These are phyloP conservation scores for Arthrobotrys pseudoclavata DNA, from an alignment of 2,329 filamentous ascomycete genomes.

Conservation along the genomic window DNA sequence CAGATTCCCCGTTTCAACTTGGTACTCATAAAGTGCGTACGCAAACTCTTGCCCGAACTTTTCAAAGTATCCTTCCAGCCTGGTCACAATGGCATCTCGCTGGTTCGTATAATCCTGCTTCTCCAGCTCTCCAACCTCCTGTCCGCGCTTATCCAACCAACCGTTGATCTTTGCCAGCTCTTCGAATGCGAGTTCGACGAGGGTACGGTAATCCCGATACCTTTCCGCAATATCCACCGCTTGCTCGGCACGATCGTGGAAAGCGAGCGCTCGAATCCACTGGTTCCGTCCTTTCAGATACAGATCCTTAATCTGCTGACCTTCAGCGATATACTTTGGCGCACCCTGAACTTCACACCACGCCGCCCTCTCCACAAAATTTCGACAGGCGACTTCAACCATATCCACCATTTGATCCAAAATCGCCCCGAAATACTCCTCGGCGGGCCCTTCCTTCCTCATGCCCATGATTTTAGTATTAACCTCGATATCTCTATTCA, in stretches of 20 bases:
- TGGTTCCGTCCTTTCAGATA: conserved; percentile 68
- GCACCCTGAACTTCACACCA: conserved; percentile 72
- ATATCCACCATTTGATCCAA: conserved; percentile 71
- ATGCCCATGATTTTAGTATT: conserved; percentile 64
- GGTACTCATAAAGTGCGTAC: conserved; percentile 82
- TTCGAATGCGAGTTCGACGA: conserved; percentile 68
- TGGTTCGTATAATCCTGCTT: conserved; percentile 34
- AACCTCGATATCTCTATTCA: conserved; percentile 62
- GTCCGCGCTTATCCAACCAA: conserved; percentile 65
- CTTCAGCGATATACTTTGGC: conserved; percentile 66
- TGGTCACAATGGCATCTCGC: conserved; percentile 64
- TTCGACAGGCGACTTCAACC: conserved; percentile 72
- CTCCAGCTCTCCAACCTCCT: conserved; percentile 62
- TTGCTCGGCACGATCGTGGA: conserved; percentile 72
- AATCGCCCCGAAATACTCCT: conserved; percentile 67
- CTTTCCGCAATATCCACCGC: conserved; percentile 73
- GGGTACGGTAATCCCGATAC: conserved; percentile 71
- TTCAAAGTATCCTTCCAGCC: conserved; percentile 72
- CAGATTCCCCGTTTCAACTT: conserved; percentile 77
- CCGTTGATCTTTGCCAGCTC: conserved; percentile 64
- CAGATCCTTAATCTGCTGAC: conserved; percentile 68
- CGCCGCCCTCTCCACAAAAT: conserved; percentile 73
- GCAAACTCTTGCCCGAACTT: conserved; percentile 77
- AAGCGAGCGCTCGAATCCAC: conserved; percentile 70
- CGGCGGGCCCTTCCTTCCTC: conserved; percentile 43